Percentiles rank a stretch among this genome's conserved stretches.
phyloP scores from a whole-genome alignment of 257 asterid genomes.

The Solanum sitiens region DNA sequence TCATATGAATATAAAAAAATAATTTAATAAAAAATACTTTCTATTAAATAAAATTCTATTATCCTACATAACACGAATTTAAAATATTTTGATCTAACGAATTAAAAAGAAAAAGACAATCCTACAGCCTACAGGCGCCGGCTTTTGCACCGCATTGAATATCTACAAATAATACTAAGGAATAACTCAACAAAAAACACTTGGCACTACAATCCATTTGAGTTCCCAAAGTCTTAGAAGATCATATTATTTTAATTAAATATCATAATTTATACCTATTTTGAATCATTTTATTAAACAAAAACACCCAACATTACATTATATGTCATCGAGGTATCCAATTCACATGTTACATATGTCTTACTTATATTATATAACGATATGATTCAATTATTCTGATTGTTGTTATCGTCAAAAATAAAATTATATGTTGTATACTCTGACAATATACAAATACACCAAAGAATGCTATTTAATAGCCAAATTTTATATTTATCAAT shows the following conservation, averaged over 20 bases:
- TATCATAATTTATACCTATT: background rate
- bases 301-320: background rate
- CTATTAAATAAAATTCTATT: too few relatives aligned
- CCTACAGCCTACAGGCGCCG: background rate
- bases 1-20: too few relatives aligned
- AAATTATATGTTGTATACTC: background rate
- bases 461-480: background rate
- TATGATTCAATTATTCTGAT: background rate
- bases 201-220: background rate
- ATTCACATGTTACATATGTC: background rate
- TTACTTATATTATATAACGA: background rate
- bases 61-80: too few relatives aligned
- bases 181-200: background rate
- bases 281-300: background rate
- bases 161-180: background rate
- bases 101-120: background rate
- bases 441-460: background rate
- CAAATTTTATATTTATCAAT: background rate
- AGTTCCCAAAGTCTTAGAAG: background rate
- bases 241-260: background rate
- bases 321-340: background rate
- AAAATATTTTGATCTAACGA: too few relatives aligned
- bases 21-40: rapidly evolving
- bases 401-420: background rate
- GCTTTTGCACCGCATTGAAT: background rate